Percentiles rank a stretch among this genome's conserved stretches.
phyloP scores from a whole-genome alignment of 1,284 basidiomycete species.

The Leccinum discolor region DNA sequence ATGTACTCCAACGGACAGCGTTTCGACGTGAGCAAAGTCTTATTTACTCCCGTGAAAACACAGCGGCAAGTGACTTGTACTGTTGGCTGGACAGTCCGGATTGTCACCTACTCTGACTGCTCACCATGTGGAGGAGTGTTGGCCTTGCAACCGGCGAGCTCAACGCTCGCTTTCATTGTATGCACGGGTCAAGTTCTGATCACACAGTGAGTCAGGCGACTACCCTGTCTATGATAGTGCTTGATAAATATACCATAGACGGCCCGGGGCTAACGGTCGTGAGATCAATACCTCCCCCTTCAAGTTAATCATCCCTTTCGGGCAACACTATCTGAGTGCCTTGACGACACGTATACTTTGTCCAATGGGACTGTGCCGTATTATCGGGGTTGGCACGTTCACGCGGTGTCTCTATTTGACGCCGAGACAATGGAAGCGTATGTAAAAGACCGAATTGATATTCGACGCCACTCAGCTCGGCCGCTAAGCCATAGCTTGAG shows the following conservation, averaged over 20 bases:
- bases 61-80: neutral
- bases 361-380: neutral
- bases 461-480: neutral
- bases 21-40: neutral
- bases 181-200: neutral
- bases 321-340: neutral
- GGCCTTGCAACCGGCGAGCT: neutral
- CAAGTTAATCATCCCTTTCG: too few relatives aligned
- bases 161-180: neutral
- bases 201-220: neutral
- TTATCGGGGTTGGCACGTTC: conserved; percentile 1
- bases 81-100: neutral
- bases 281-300: neutral
- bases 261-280: neutral
- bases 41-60: too few relatives aligned
- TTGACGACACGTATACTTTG: neutral
- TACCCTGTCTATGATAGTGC: neutral
- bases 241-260: neutral
- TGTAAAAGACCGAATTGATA: neutral
- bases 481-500: neutral
- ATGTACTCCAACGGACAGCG: neutral
- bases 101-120: neutral
- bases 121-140: neutral
- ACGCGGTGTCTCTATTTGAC: neutral
- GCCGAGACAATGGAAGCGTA: neutral